Evolutionary conservation across 306 rosid species (phyloP).

Genomic region (Carpinus fangiana): DNA sequence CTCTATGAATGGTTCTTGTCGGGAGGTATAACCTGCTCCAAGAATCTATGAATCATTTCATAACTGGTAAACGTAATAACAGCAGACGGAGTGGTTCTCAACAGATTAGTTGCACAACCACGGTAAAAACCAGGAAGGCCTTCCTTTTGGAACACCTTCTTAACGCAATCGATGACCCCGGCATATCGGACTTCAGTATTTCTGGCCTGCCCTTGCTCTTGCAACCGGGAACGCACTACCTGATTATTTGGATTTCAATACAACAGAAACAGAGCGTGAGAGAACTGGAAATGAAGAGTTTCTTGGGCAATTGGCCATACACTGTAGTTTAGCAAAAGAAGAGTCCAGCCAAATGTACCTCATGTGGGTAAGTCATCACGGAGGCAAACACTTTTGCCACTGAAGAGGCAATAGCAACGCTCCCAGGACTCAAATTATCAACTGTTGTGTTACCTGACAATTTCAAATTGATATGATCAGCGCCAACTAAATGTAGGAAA

Average conservation of each 20-base stretch:
- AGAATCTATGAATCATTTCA: slow-evolving; percentile 82
- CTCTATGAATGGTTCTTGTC: slow-evolving; percentile 40
- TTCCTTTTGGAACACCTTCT: slow-evolving; percentile 78
- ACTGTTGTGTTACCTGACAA: slow-evolving; percentile 70
- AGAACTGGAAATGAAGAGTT: not conserved
- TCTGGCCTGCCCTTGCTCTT: slow-evolving; percentile 93
- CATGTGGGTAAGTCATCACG: slow-evolving; percentile 82
- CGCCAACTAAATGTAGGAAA: not conserved
- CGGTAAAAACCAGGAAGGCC: slow-evolving; percentile 85
- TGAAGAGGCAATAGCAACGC: slow-evolving; percentile 73
- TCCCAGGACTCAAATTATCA: slow-evolving; percentile 66
- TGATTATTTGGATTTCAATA: slow-evolving; percentile 25
- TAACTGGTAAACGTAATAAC: slow-evolving; percentile 91
- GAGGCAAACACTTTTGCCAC: slow-evolving; percentile 86
- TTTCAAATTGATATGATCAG: slow-evolving; percentile 31
- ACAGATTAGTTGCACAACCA: slow-evolving; percentile 83
- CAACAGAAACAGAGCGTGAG: not conserved
- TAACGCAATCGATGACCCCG: slow-evolving; percentile 79
- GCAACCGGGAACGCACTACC: slow-evolving; percentile 91
- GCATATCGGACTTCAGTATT: slow-evolving; percentile 38
- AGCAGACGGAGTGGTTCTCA: slow-evolving; percentile 95
- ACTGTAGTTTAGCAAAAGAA: slow-evolving; percentile 10
- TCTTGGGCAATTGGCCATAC: not conserved
- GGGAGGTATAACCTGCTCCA: slow-evolving; percentile 41
- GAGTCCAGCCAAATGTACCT: slow-evolving; percentile 43